Evolutionary conservation across 331 rosid species (phyloP).

Genomic region (Phaseolus coccineus): DNA sequence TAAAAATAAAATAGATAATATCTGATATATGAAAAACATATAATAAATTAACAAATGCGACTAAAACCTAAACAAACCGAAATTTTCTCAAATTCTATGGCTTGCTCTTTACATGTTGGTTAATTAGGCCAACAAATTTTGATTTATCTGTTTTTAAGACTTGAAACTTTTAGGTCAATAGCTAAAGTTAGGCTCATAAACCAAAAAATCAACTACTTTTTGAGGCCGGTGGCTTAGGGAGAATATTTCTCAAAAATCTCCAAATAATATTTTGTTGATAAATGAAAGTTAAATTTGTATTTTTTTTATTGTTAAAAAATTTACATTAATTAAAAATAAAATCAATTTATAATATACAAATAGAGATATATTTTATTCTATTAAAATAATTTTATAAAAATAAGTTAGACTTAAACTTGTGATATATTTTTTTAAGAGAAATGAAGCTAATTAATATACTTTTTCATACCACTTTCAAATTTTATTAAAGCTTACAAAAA

Average conservation of each 20-base stretch:
- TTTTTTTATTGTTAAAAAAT: too few relatives aligned
- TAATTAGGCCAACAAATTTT: constrained; percentile 16
- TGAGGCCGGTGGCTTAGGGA: constrained; percentile 34
- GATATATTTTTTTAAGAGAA: too few relatives aligned
- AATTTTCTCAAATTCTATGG: not conserved
- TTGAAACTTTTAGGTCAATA: constrained; percentile 23
- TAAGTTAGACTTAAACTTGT: too few relatives aligned
- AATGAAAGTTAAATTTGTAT: not conserved
- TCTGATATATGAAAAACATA: too few relatives aligned
- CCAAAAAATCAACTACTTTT: constrained; percentile 1
- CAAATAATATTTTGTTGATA: not conserved
- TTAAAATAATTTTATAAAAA: too few relatives aligned
- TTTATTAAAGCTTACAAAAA: too few relatives aligned
- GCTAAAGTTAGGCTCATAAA: constrained; percentile 30
- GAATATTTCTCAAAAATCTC: not conserved
- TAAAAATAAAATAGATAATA: too few relatives aligned
- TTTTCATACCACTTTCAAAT: too few relatives aligned
- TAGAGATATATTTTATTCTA: too few relatives aligned
- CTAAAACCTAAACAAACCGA: not conserved
- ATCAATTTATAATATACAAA: too few relatives aligned
- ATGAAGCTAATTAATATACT: not conserved
- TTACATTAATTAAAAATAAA: too few relatives aligned
- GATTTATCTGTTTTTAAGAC: constrained; percentile 4
- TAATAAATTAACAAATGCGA: too few relatives aligned
- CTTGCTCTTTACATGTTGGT: not conserved